Conservation (phyloP, 2,329 filamentous ascomycete species). For the Macrophomina phaseolina region DNA sequence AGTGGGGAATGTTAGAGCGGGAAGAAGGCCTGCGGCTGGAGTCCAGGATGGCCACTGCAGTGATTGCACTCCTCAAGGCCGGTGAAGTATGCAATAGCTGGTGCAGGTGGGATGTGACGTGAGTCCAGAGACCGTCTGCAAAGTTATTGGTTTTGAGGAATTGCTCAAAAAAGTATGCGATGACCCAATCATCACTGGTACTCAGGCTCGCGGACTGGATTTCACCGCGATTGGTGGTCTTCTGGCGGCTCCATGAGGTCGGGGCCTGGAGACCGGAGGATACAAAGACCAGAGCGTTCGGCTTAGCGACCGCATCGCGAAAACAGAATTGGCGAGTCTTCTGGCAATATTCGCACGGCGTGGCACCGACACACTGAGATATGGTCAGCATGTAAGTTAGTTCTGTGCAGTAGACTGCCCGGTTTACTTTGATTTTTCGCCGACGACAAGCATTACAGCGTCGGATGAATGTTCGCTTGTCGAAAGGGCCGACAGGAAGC, state of each 20-base stretch:
- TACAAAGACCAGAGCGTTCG: background rate
- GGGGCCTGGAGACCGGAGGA: background rate
- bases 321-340: slow-evolving; percentile 14
- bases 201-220: background rate
- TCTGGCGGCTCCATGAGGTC: background rate
- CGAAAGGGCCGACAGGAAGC: slow-evolving; percentile 10
- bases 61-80: background rate
- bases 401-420: too few relatives aligned
- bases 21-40: background rate
- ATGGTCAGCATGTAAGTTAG: background rate
- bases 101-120: background rate
- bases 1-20: background rate
- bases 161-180: slow-evolving; percentile 11
- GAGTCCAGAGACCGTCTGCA: background rate
- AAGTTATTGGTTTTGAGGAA: slow-evolving; percentile 20
- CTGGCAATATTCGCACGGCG: slow-evolving; percentile 16
- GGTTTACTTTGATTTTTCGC: slow-evolving; percentile 12
- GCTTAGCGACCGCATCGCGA: background rate
- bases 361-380: background rate
- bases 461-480: slow-evolving; percentile 16
- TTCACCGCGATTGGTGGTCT: background rate
- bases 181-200: background rate
- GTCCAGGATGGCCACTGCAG: background rate
- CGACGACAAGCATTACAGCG: slow-evolving; percentile 17
- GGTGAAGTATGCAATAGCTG: background rate